Evolutionary conservation across 306 rosid species (phyloP), one percentile per base, ranked within the genome.

Genomic region (Casuarina equisetifolia): DNA sequence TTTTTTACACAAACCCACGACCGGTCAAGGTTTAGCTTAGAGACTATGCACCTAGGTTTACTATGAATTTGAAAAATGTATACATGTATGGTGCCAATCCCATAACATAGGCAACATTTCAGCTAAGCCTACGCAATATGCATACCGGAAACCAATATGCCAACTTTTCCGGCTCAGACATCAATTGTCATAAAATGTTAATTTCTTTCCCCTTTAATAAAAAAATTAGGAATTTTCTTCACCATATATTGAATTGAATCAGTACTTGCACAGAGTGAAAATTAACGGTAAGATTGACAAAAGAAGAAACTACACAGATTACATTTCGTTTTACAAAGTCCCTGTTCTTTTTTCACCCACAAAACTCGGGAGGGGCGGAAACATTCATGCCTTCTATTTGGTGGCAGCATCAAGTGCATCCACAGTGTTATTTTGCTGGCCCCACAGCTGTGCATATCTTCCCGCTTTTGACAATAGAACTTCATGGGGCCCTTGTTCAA

Each of bases 401-500:
- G 81, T 77, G 64, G 91, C 87, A 35, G 96, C 59, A 71, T 94
- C 97, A 66, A 88, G 81, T 51, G 89, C 85, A 78, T 95, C 97
- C 20, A 92, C 51, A 20, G 97, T 81, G 86, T 75, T 95, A 82
- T 94, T 92, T 86, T 95, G 98, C 82, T 95, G 97, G 79, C 89
- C 93, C 98, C 98, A 95, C 44, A 95, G 93, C 82, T 95, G 98
- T 19, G 98, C 91, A 81, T 95, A 95, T 88, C 98, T 91, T 87
- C 97, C 98, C 4, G 84, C 91, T 61, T 89, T 87, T 6, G 88
- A 88, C 81, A 95, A 81, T 40, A 95, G 97, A 58, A 75, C 85
- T 76, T 95, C 98, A 82, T 95, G 97, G 68, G 97, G 86, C 70
- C 98, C 98, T 79, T 92, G 97, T 84, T 95, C 98, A 73, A 92